Evolutionary conservation across 2,329 filamentous ascomycete species (phyloP), one percentile per base, ranked within the genome.

Genomic region (Colletotrichum sansevieriae): DNA sequence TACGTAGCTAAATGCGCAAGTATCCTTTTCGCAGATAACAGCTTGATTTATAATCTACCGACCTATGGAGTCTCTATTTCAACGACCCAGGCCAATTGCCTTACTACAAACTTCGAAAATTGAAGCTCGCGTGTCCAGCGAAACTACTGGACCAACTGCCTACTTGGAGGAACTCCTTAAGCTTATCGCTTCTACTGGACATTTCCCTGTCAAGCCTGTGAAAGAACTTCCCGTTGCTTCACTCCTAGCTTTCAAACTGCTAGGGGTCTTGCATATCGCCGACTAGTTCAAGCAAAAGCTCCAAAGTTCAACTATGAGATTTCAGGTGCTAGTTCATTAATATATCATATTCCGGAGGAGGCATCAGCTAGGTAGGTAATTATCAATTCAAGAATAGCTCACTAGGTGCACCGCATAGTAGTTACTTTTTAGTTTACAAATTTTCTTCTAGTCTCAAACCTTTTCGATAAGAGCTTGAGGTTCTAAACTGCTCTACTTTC

Each of bases 251-350:
- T 44, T 18, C 41, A 44, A 10, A 44, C 41, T 44, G 41, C 41
- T 44, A n/a, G 41, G 15, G 41, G 41, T 44, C 15, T 44, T 44
- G 15, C 41, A 44, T 44, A 44, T 44, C 41, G 41, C 41, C 41
- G 15, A 44, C 15, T 18, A 44, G 41, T 44, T 44, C 41, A 18
- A 44, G 41, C 41, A 44, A 44, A 44, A 44, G 41, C 41, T 44
- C 41, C 15, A 18, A 44, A 44, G 41, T 44, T 44, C 41, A 44
- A n/a, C 41, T 44, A 44, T 44, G 41, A 44, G 41, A 44, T n/a
- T 44, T n/a, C 41, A n/a, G 41, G 41, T 44, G 41, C 41, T n/a
- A 44, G 41, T 44, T 44, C 41, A 44, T 44, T 44, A n/a, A 44
- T n/a, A 44, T 44, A n/a, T n/a, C 41, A 44, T 44, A 44, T 44